Conservation (phyloP, 2,329 filamentous ascomycete species). For the Lasiodiplodia theobromae region DNA sequence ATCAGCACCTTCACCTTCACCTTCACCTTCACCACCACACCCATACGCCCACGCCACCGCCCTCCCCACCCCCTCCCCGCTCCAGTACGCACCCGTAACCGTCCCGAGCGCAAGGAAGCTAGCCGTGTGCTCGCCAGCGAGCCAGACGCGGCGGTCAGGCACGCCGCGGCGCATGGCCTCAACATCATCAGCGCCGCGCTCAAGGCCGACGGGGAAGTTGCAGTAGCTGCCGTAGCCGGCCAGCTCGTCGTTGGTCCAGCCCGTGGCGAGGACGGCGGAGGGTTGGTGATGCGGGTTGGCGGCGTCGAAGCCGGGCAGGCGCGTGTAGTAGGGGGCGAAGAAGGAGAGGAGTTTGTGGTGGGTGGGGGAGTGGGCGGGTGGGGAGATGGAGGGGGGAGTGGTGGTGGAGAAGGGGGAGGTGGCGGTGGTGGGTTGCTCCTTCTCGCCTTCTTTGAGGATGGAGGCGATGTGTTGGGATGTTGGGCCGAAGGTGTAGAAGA, state of each 20-base stretch:
- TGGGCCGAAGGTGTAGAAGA: conserved; percentile 80
- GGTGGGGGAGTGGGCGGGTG: conserved; percentile 49
- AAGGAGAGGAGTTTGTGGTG: conserved; percentile 67
- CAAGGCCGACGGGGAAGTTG: conserved; percentile 81
- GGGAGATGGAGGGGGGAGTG: conserved; percentile 25
- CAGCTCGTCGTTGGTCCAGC: conserved; percentile 79
- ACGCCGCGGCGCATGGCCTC: conserved; percentile 62
- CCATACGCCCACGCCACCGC: conserved; percentile 66
- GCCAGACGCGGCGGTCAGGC: conserved; percentile 75
- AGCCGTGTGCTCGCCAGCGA: conserved; percentile 89
- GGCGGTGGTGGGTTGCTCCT: neutral
- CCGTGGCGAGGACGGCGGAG: conserved; percentile 69
- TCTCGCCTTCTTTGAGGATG: conserved; percentile 33
- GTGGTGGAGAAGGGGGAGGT: too few species aligned
- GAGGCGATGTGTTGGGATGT: conserved; percentile 44
- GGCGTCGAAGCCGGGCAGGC: conserved; percentile 71
- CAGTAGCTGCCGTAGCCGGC: conserved; percentile 84
- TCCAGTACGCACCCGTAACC: conserved; percentile 90
- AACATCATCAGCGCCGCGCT: conserved; percentile 75
- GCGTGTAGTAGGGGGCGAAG: conserved; percentile 80
- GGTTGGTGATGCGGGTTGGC: conserved; percentile 67
- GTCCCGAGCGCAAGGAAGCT: conserved; percentile 90
- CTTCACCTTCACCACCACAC: conserved; percentile 37
- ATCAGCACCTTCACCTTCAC: too few species aligned
- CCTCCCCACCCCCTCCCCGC: conserved; percentile 78